Percentiles rank a stretch among this genome's conserved stretches.
Evolutionary conservation across 345 rosid species (phyloP).

Genomic region (Heritiera littoralis): DNA sequence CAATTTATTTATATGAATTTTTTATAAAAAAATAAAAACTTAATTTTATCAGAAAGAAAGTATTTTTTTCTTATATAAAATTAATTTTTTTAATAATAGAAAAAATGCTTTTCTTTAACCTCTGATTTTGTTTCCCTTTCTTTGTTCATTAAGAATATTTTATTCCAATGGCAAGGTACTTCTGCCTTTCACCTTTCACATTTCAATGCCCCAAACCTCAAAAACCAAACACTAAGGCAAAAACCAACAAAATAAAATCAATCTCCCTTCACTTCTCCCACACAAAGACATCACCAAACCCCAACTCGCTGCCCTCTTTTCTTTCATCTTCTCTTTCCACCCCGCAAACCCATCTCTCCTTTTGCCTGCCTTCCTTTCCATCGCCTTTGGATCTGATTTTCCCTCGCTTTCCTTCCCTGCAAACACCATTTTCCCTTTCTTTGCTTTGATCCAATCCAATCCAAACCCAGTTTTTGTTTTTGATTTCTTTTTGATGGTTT

Average conservation of each 20-base stretch:
- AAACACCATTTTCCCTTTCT: conserved; percentile 7
- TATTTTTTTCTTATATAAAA: no score
- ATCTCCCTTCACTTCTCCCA: conserved; percentile 10
- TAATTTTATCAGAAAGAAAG: neutral
- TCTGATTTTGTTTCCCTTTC: neutral
- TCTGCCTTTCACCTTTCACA: conserved; percentile 4
- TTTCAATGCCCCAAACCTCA: neutral
- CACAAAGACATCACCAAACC: conserved; percentile 42
- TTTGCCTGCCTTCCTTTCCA: conserved; percentile 17
- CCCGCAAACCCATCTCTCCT: neutral
- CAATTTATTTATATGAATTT: no score
- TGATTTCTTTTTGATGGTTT: conserved; percentile 20
- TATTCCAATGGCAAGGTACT: neutral
- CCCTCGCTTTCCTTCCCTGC: conserved; percentile 18
- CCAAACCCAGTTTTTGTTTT: neutral
- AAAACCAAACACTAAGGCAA: no score
- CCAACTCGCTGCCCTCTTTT: neutral
- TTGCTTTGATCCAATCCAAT: conserved; percentile 4
- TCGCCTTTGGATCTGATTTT: conserved; percentile 42
- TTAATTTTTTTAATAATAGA: no score
- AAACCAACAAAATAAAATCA: conserved; percentile 24
- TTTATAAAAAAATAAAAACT: neutral
- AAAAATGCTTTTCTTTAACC: no score
- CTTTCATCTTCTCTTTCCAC: neutral
- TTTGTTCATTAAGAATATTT: neutral